A percentile compares a stretch with the other conserved stretches of the same genome.
phyloP scores from a whole-genome alignment of 2,329 filamentous ascomycete species.

The Alternaria arborescens region DNA sequence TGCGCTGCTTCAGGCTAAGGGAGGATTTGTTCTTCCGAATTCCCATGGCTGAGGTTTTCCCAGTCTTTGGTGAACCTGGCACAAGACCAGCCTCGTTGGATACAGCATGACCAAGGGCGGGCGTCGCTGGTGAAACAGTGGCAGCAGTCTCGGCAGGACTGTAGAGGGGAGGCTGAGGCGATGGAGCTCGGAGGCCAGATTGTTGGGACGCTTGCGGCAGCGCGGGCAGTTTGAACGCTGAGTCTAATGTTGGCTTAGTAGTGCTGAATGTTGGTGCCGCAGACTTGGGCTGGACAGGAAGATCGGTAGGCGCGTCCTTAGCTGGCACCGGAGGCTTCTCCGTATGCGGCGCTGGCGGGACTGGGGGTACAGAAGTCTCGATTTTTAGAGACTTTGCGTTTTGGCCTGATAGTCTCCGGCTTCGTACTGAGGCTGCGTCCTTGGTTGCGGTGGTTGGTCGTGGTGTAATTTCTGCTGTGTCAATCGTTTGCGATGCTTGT shows the following conservation, averaged over 20 bases:
- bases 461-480: conserved; percentile 40
- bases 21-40: conserved; percentile 62
- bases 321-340: conserved; percentile 45
- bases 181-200: conserved; percentile 39
- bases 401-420: conserved; percentile 80
- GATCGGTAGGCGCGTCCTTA: conserved; percentile 44
- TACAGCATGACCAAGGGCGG: conserved; percentile 49
- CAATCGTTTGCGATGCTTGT: conserved; percentile 32
- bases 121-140: conserved; percentile 51
- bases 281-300: conserved; percentile 48
- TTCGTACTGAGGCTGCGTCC: conserved; percentile 66
- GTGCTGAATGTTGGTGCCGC: conserved; percentile 43
- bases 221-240: conserved; percentile 44
- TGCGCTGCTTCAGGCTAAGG: conserved; percentile 75
- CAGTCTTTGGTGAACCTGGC: conserved; percentile 48
- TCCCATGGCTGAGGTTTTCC: conserved; percentile 40
- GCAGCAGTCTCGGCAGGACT: conserved; percentile 54
- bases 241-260: conserved; percentile 37
- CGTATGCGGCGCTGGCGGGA: conserved; percentile 45
- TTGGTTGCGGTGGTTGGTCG: conserved; percentile 36
- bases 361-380: conserved; percentile 68
- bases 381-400: conserved; percentile 87
- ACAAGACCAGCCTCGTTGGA: conserved; percentile 55
- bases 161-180: conserved; percentile 47
- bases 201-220: conserved; percentile 41